Evolutionary conservation across 2,329 filamentous ascomycete genomes (phyloP).

Genomic region (Didymosphaeria variabile): DNA sequence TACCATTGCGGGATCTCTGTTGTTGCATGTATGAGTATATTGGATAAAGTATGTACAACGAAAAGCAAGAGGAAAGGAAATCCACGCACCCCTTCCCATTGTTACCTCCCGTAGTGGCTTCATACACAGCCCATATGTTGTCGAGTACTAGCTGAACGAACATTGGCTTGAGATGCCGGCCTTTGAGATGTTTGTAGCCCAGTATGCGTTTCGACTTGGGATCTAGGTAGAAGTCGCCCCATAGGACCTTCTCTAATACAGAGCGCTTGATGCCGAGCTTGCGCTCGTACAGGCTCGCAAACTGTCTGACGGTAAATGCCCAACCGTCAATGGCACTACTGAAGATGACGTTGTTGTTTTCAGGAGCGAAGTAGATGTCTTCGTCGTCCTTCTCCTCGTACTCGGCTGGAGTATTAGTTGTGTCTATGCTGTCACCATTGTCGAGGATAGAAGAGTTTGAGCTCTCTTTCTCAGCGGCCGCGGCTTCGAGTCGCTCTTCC

Average conservation of each 20-base stretch:
- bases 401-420: constrained; percentile 60
- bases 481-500: constrained; percentile 82
- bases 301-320: constrained; percentile 96
- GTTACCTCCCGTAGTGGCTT: constrained; percentile 84
- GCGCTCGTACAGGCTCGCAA: constrained; percentile 92
- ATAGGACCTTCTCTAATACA: constrained; percentile 89
- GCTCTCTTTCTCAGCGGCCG: constrained; percentile 70
- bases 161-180: constrained; percentile 90
- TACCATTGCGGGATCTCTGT: constrained; percentile 77
- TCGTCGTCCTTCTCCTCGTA: constrained; percentile 95
- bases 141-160: constrained; percentile 97
- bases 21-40: constrained; percentile 51
- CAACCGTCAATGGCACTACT: constrained; percentile 98
- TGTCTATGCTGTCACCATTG: constrained; percentile 63
- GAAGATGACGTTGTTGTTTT: constrained; percentile 99
- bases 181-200: constrained; percentile 90
- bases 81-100: constrained; percentile 78
- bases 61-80: constrained; percentile 48
- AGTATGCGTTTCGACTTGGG: constrained; percentile 96
- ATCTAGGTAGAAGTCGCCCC: constrained; percentile 96
- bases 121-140: constrained; percentile 94
- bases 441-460: constrained; percentile 57
- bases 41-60: constrained; percentile 46
- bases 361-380: constrained; percentile 96
- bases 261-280: constrained; percentile 94